phyloP scores from a whole-genome alignment of 768 basidiomycete species.

The Ramaria rubella region DNA sequence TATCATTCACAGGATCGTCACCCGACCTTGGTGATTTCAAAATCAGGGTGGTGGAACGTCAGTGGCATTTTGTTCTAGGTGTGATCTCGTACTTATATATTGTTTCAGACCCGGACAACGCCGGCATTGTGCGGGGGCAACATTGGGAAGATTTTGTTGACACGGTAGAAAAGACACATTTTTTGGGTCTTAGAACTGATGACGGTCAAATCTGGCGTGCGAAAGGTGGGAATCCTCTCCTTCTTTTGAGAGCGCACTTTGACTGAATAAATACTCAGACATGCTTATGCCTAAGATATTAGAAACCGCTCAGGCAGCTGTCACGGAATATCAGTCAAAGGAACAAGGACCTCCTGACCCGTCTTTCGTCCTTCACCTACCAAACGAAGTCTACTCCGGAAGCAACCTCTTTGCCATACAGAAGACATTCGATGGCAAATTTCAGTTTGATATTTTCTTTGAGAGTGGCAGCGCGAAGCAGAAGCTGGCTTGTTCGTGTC shows the following conservation, averaged over 20 bases:
- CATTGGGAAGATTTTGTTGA: constrained; percentile 52
- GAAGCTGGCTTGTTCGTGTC: constrained; percentile 53
- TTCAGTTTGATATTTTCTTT: constrained; percentile 86
- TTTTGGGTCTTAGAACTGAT: constrained; percentile 53
- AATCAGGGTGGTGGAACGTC: constrained; percentile 75
- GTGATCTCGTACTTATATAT: not conserved
- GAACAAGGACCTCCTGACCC: constrained; percentile 60
- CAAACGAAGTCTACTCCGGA: constrained; percentile 62
- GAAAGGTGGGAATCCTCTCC: constrained; percentile 45
- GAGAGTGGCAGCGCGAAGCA: constrained; percentile 67
- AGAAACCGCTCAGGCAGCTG: constrained; percentile 46
- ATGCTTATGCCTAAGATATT: constrained; percentile 55
- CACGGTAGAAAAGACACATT: constrained; percentile 65
- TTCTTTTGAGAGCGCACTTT: not conserved
- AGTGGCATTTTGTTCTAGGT: constrained; percentile 16
- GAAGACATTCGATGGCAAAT: constrained; percentile 75
- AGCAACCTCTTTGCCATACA: constrained; percentile 87
- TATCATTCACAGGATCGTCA: constrained; percentile 66
- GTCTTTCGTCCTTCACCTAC: constrained; percentile 67
- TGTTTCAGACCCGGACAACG: constrained; percentile 50
- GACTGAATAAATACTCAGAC: constrained; percentile 36
- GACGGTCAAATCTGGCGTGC: constrained; percentile 77
- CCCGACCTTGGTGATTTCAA: constrained; percentile 79
- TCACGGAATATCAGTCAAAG: constrained; percentile 48
- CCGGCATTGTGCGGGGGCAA: constrained; percentile 45